Base-by-base conservation (phyloP, 441 rosid species). In the Eruca vesicaria region DNA sequence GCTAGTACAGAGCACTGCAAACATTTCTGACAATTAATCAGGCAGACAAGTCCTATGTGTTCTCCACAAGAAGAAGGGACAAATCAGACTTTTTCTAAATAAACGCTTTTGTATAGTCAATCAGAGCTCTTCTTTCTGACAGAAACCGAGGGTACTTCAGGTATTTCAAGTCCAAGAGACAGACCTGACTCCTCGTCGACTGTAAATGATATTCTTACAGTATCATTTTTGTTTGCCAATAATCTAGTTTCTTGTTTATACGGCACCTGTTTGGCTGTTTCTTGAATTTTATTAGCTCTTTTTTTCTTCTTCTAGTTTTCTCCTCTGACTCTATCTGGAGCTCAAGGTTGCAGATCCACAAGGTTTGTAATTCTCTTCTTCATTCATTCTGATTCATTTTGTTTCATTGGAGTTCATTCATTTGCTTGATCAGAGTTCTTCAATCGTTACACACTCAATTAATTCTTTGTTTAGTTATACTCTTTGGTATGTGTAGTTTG, bases 1-100 rank as follows among this genome's bases (percentile, higher is more conserved):
- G 88, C 85, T 52, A 93, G 84, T 78, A 93, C 81, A 93, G 66
- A 52, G 89, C 84, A 73, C 94, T 91, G 75, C 94, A 88, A 67
- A 88, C 81, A 38, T 87, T 75, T 14, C 97, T 93, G 19, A 90
- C 89, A 94, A 93, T 93, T 56, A 91, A 23, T 23, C 26, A 23
- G 26, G 26, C 26, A 23, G 26, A 23, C 26, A 3, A 23, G 26
- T 23, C 45, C 45, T 38, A 80, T 20, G 69, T 76, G 74, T 71
- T 74, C 73, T 83, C 84, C 86, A 83, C 80, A 16, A 10, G 45
- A 8, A 31, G 16, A 20, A 28, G 38, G 52, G 63, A 15, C 53
- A 69, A 21, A 65, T 28, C 32, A 9, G 71, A 36, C 43, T 26
- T 73, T 73, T 56, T 9, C 3, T 5, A 35, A 32, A 1, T 6